phyloP scores from a whole-genome alignment of 192 early-diverging fungal species.

The Geranomyces michiganensis region DNA sequence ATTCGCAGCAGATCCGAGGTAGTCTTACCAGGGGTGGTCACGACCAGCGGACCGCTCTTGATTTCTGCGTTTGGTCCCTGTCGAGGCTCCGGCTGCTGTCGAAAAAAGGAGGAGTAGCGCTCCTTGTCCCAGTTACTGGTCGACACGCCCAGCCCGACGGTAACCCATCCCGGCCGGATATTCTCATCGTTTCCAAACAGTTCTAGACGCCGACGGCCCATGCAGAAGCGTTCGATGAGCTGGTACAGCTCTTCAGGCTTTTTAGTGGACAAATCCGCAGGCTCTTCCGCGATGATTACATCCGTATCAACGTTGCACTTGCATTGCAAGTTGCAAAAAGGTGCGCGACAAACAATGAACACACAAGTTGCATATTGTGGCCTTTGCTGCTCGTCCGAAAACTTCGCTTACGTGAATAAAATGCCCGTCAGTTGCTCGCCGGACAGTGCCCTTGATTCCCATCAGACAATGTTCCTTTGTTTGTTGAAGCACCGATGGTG shows the following conservation, averaged over 20 bases:
- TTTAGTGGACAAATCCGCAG: conserved; percentile 35
- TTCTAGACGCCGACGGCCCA: conserved; percentile 63
- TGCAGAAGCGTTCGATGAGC: conserved; percentile 68
- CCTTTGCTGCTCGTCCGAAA: too few relatives aligned
- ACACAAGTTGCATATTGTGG: too few relatives aligned
- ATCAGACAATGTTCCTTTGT: conserved; percentile 72
- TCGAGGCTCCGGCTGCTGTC: conserved; percentile 19
- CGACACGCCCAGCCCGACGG: conserved; percentile 50
- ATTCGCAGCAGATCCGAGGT: not conserved
- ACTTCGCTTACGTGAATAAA: conserved; percentile 63
- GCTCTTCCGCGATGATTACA: conserved; percentile 66
- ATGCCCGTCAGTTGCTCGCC: conserved; percentile 64
- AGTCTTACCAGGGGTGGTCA: conserved; percentile 36
- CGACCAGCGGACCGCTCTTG: conserved; percentile 22
- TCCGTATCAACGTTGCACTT: conserved; percentile 70
- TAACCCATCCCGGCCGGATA: conserved; percentile 66
- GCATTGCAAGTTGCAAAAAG: not conserved
- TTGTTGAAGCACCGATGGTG: conserved; percentile 53
- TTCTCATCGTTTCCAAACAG: conserved; percentile 64
- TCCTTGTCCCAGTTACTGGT: conserved; percentile 50
- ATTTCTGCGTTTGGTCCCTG: conserved; percentile 3
- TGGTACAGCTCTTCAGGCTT: conserved; percentile 68
- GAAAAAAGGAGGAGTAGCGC: conserved; percentile 44
- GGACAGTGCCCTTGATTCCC: conserved; percentile 69
- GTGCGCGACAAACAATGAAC: too few relatives aligned